phyloP scores from a whole-genome alignment of 1,139 yeast species.

The Diutina siamensis region DNA sequence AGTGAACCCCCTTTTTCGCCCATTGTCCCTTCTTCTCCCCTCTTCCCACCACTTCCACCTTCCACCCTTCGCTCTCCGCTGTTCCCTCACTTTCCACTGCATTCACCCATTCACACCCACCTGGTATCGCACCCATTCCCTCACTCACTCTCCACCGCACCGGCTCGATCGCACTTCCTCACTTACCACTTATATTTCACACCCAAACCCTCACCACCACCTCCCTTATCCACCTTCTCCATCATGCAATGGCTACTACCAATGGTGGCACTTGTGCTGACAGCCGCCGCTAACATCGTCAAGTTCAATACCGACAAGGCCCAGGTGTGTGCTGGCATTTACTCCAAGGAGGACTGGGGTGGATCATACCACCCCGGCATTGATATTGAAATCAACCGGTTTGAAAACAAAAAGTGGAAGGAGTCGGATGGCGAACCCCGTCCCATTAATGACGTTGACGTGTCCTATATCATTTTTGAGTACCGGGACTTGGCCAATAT shows the following conservation, averaged over 20 bases:
- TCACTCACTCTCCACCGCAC: no score
- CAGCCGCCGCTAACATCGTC: constrained; percentile 34
- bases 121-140: no score
- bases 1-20: no score
- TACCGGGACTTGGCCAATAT: constrained; percentile 62
- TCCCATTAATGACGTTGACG: constrained; percentile 23
- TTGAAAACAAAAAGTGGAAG: constrained; percentile 22
- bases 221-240: no score
- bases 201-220: no score
- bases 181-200: no score
- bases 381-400: constrained; percentile 31
- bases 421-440: constrained; percentile 13
- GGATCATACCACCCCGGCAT: constrained; percentile 62
- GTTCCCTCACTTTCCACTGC: no score
- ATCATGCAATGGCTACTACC: constrained; percentile 2
- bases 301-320: constrained; percentile 30
- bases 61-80: no score
- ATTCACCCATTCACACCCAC: no score
- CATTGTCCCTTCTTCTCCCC: no score
- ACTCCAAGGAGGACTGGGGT: constrained; percentile 79
- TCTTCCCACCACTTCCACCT: no score
- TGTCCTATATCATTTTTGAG: constrained; percentile 71
- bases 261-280: not conserved
- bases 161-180: no score
- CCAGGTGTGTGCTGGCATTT: constrained; percentile 84